Evolutionary conservation across 208 protist species (phyloP).

Genomic region (Crithidia brevicula): DNA sequence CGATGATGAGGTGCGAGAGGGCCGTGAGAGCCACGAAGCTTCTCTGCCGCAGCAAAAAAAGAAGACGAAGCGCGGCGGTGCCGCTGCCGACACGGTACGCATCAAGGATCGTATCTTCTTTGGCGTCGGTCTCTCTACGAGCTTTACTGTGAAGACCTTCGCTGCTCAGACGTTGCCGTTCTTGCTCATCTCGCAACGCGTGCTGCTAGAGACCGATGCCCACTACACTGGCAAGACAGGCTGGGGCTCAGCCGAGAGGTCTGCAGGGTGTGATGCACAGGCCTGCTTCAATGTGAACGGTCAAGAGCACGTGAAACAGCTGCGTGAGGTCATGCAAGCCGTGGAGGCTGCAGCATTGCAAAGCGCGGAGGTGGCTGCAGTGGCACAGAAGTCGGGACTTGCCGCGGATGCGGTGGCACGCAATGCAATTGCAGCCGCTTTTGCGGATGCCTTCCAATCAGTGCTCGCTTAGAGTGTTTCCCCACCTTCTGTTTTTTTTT

Average conservation of each 20-base stretch:
- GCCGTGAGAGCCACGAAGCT: too few species aligned
- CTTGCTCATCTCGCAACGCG: slow-evolving; percentile 41
- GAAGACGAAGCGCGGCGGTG: slow-evolving; percentile 9
- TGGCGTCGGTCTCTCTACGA: slow-evolving; percentile 64
- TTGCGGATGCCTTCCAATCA: slow-evolving; percentile 12
- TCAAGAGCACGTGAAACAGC: slow-evolving; percentile 9
- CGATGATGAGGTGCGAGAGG: too few species aligned
- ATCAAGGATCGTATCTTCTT: slow-evolving; percentile 66
- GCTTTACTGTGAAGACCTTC: slow-evolving; percentile 64
- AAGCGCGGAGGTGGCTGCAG: slow-evolving; percentile 3
- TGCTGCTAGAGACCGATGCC: slow-evolving; percentile 72
- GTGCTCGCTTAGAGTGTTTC: neutral
- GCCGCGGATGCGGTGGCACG: slow-evolving; percentile 4
- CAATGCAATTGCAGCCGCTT: slow-evolving; percentile 7
- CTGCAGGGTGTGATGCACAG: neutral
- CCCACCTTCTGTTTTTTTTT: neutral
- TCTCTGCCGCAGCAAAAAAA: neutral
- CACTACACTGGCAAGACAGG: slow-evolving; percentile 34
- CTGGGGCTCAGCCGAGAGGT: neutral
- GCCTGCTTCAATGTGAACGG: slow-evolving; percentile 10
- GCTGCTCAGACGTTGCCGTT: slow-evolving; percentile 47
- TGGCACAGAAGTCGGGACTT: slow-evolving; percentile 1
- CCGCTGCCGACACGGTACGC: slow-evolving; percentile 16
- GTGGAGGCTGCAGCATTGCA: slow-evolving; percentile 13
- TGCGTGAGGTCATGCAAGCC: slow-evolving; percentile 8